Evolutionary conservation across 1,284 basidiomycete genomes (phyloP).

Genomic region (Phellopilus nigrolimitatus): DNA sequence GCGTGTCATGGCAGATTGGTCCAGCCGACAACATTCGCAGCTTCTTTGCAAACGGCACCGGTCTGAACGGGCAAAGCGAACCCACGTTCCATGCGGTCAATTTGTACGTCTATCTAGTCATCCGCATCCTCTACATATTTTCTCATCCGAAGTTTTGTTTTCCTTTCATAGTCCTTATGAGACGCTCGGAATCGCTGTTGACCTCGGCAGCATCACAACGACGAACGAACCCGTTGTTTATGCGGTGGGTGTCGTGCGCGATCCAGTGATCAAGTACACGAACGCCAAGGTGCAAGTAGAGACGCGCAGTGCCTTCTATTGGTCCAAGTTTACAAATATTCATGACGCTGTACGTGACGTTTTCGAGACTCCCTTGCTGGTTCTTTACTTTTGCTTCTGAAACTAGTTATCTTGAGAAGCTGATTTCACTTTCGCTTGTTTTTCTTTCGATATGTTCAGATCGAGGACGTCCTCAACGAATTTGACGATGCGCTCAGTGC

Average conservation of each 20-base stretch:
- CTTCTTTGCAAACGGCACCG: constrained; percentile 2
- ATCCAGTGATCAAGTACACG: constrained; percentile 15
- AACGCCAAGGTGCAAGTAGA: constrained; percentile 10
- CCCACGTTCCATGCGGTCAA: neutral
- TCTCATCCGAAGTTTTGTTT: neutral
- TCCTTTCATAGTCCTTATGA: neutral
- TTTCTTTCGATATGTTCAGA: constrained; percentile 28
- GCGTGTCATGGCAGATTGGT: too few species aligned
- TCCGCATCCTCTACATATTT: neutral
- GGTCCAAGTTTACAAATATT: constrained; percentile 22
- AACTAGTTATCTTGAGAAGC: constrained; percentile 37
- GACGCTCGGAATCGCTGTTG: constrained; percentile 12
- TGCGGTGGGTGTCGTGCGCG: constrained; percentile 18
- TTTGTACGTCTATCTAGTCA: neutral
- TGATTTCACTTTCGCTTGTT: constrained; percentile 38
- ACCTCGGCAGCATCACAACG: constrained; percentile 15
- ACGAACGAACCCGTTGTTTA: constrained; percentile 16
- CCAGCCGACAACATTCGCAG: neutral
- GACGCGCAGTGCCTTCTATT: too few species aligned
- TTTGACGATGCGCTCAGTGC: constrained; percentile 26
- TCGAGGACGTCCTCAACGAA: constrained; percentile 27
- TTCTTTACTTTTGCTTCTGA: neutral
- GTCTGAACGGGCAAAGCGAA: constrained; percentile 2
- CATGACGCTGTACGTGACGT: constrained; percentile 8
- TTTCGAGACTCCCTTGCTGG: neutral